Evolutionary conservation across 371 early-diverging fungal species (phyloP), one percentile per base, ranked within the genome.

Genomic region (Lichtheimia ornata): DNA sequence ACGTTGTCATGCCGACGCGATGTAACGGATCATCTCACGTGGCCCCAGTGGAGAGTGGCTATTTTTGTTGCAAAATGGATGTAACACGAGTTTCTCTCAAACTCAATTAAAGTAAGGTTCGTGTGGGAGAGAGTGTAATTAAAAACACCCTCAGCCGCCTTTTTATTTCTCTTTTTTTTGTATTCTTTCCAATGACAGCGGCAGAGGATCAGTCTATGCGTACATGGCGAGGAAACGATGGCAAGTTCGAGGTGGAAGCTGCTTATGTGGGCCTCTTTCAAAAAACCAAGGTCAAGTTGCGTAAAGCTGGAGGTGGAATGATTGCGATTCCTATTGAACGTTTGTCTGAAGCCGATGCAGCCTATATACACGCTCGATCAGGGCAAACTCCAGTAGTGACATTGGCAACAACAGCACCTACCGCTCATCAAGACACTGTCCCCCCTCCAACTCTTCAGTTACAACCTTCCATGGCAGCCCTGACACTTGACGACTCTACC

Each of bases 201-300:
- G 7, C 2, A 28, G 28, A 28, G 28, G 28, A 28, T 28, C 28
- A 28, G 28, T 28, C 28, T 28, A 28, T 28, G 28, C 28, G 56
- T 24, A 41, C 15, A 43, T 78, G 79, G 79, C n/a, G 49, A 53
- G 79, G 73, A 28, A 65, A 42, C 22, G 71, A 78, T 27, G 78
- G 78, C 12, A 71, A 72, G 51, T 78, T 73, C 53, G 64, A 73
- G 51, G 70, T 71, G 0, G 59, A 71, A 53, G 79, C 79, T 15
- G 27, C 65, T 11, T 78, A 70, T 61, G 65, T 69, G 7, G 67
- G 73, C 15, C 50, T 74, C 2, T 74, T 78, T 42, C 71, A 74
- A 64, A 71, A 71, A 17, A 71, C 64, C 11, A 78, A 75, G 54
- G 73, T 78, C 17, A 78, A 78, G 47, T 66, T 78, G 7, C 61